Conservation (phyloP, 108 stramenopile species). For the Skeletonema potamos region DNA sequence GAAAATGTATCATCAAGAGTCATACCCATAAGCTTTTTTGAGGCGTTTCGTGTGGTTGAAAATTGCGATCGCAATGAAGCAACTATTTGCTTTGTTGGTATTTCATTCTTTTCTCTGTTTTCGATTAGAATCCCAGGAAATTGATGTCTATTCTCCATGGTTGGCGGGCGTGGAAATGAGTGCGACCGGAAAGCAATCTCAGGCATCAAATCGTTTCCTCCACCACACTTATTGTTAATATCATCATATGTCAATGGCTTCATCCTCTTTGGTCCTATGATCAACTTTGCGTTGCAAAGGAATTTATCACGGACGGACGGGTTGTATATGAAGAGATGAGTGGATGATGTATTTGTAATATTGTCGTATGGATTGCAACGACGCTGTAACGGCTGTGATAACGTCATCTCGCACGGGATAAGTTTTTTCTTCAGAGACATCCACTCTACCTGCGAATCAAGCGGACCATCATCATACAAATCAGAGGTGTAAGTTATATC, state of each 20-base stretch:
- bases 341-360: no score
- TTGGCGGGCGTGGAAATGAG: constrained; percentile 4
- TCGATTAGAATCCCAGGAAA: constrained; percentile 17
- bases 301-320: constrained; percentile 21
- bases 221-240: background rate
- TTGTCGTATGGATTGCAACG: no score
- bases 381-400: no score
- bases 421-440: no score
- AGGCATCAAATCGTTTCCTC: background rate
- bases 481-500: no score
- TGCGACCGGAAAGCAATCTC: constrained; percentile 1
- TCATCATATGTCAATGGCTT: background rate
- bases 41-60: background rate
- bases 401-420: no score
- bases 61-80: no score
- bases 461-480: no score
- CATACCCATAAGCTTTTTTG: no score
- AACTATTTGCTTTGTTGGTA: no score
- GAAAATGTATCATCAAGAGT: constrained; percentile 16
- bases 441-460: no score
- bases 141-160: constrained; percentile 11
- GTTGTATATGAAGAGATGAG: constrained; percentile 5
- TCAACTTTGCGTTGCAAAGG: constrained; percentile 1
- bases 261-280: background rate
- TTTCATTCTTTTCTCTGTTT: no score